Percentiles rank a stretch among this genome's conserved stretches.
These are phyloP conservation scores for Wallacemonas sp. DNA, from an alignment of 208 protist species.

Conservation along the genomic window DNA sequence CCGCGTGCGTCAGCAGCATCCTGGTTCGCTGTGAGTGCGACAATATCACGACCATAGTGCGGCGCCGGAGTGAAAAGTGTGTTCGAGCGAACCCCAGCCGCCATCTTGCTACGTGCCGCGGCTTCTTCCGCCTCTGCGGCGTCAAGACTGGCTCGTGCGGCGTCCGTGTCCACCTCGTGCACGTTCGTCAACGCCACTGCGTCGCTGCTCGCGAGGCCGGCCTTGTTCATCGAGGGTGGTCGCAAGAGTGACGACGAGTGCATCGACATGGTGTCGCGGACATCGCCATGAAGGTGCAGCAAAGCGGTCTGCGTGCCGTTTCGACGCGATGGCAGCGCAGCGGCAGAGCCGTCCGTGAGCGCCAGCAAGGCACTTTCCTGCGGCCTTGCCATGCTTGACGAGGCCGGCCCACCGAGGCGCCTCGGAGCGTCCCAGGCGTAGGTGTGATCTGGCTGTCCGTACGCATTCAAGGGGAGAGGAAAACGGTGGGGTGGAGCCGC, in stretches of 20 bases:
- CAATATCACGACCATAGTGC: slow-evolving; percentile 4
- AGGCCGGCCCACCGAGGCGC: too few relatives aligned
- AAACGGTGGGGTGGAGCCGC: background rate
- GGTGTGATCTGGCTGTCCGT: slow-evolving; percentile 10
- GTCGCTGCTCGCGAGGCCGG: too few relatives aligned
- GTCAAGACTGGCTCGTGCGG: too few relatives aligned
- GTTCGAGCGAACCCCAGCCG: background rate
- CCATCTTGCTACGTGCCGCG: background rate
- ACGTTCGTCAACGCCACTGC: background rate
- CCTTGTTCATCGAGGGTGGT: background rate
- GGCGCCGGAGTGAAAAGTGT: background rate
- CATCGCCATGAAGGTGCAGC: slow-evolving; percentile 5
- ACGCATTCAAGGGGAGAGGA: slow-evolving; percentile 4
- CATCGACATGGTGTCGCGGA: slow-evolving; percentile 10
- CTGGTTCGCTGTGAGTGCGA: background rate
- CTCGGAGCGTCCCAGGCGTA: slow-evolving; percentile 2
- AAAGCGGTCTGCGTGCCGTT: background rate
- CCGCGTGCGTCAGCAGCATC: background rate
- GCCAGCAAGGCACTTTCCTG: too few relatives aligned
- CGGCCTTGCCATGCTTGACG: too few relatives aligned
- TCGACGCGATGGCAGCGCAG: too few relatives aligned
- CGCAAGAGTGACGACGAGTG: slow-evolving; percentile 8
- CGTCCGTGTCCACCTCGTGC: too few relatives aligned
- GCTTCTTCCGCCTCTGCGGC: too few relatives aligned
- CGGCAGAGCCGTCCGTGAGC: too few relatives aligned